Base-by-base conservation (phyloP, 257 asterid species). In the Anisodus acutangulus region DNA sequence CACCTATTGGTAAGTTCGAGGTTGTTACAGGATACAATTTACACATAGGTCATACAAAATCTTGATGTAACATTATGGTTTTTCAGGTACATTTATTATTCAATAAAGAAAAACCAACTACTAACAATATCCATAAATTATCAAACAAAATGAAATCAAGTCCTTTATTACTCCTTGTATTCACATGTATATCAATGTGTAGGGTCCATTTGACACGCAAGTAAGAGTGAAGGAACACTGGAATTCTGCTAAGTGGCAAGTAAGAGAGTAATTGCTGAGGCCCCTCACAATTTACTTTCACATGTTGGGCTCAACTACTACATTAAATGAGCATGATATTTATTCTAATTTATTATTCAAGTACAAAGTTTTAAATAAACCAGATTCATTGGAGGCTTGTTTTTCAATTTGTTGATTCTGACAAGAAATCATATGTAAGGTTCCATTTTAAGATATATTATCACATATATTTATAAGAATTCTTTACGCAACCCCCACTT, bases 231-330 rank as follows among this genome's bases (percentile, higher is more conserved):
- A 35, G 31, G 63, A 79, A 82, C 80, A 80, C 54, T 88, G 81
- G 80, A 60, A 85, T 71, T 57, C 71, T 82, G 80, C n/a, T 15
- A 43, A 9, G 12, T 69, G 83, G 85, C 76, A 80, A 45, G 47
- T 51, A 76, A 4, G 81, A 53, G 47, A 85, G 90, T 89, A 86
- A 92, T 83, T 89, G 87, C 60, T 12, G 86, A 86, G 91, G 89
- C 84, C 88, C 81, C 64, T 76, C 81, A 26, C 26, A 51, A 76
- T 76, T 76, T 76, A 26, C 15, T 51, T 31, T 76, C 63, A 51
- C 81, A 8, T 51, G 64, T 88, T 70, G 58, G 53, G 84, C 91
- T 85, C 97, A 91, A 89, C 98, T 0, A 88, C 94, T 80, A 4
- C 84, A 90, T 91, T 91, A 82, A 91, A 85, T 84, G 53, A 58